These are phyloP conservation scores for Coemansia sp. DNA, from an alignment of 192 early-diverging fungal species.

Conservation along the genomic window DNA sequence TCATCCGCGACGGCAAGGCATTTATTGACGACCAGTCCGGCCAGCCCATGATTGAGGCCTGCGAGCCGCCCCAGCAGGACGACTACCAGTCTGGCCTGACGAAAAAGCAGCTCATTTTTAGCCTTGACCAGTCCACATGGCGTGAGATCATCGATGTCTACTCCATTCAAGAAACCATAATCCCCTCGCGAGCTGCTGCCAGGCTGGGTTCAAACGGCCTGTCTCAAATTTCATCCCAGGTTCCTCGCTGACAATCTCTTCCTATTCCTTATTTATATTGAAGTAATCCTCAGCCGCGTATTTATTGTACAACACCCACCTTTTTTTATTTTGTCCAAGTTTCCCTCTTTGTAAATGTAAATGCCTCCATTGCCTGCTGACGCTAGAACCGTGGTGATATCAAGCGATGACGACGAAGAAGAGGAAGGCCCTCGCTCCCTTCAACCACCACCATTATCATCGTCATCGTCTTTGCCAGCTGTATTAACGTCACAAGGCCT, in stretches of 20 bases:
- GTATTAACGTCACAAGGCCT: not conserved
- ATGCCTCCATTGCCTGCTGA: not conserved
- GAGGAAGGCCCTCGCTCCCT: not conserved
- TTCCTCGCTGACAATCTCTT: not conserved
- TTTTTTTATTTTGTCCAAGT: too few relatives aligned
- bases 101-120: constrained; percentile 79
- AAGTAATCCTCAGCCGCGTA: too few relatives aligned
- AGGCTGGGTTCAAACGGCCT: constrained; percentile 13
- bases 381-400: constrained; percentile 14
- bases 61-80: constrained; percentile 65
- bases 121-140: constrained; percentile 67
- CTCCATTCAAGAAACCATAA: constrained; percentile 57
- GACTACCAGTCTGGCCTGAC: constrained; percentile 62
- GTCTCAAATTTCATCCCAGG: constrained; percentile 37
- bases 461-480: not conserved
- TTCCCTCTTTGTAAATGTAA: too few relatives aligned
- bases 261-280: not conserved
- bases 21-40: constrained; percentile 69
- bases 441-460: not conserved
- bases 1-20: constrained; percentile 82
- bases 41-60: constrained; percentile 63
- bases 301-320: too few relatives aligned
- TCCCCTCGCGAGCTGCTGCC: constrained; percentile 48
- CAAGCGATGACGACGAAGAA: constrained; percentile 32
- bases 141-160: constrained; percentile 66